These are phyloP conservation scores for Fraxinus cuspidata DNA, from an alignment of 257 asterid species.

Conservation along the genomic window DNA sequence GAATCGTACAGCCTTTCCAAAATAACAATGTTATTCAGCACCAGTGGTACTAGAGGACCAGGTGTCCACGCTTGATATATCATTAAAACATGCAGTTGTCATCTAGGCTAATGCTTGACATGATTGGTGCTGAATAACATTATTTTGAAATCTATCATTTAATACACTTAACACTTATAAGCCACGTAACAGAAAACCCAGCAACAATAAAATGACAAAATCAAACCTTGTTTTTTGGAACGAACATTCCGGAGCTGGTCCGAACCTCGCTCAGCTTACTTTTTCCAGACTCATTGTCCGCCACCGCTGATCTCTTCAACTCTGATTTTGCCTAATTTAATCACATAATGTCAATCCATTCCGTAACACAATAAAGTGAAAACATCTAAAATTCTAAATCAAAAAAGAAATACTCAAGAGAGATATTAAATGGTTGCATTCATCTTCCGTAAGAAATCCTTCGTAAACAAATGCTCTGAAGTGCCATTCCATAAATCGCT, in stretches of 20 bases:
- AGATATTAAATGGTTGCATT: slow-evolving; percentile 84
- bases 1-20: background rate
- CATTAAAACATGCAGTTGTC: no score
- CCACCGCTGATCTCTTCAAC: slow-evolving; percentile 92
- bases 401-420: slow-evolving; percentile 53
- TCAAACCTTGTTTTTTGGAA: slow-evolving; percentile 74
- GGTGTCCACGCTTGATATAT: no score
- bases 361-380: background rate
- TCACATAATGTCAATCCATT: slow-evolving; percentile 21
- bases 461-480: slow-evolving; percentile 88
- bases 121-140: no score
- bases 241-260: slow-evolving; percentile 98
- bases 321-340: slow-evolving; percentile 73
- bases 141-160: no score
- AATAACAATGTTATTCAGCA: background rate
- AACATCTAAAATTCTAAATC: background rate
- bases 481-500: slow-evolving; percentile 13
- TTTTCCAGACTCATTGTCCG: slow-evolving; percentile 78
- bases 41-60: background rate
- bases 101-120: no score
- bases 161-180: background rate
- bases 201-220: slow-evolving; percentile 19
- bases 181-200: slow-evolving; percentile 11
- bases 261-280: slow-evolving; percentile 79
- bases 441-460: slow-evolving; percentile 86